A percentile compares a stretch with the other conserved stretches of the same genome.
Conservation (phyloP, 2,329 filamentous ascomycete species). For the Fusarium sp. region DNA sequence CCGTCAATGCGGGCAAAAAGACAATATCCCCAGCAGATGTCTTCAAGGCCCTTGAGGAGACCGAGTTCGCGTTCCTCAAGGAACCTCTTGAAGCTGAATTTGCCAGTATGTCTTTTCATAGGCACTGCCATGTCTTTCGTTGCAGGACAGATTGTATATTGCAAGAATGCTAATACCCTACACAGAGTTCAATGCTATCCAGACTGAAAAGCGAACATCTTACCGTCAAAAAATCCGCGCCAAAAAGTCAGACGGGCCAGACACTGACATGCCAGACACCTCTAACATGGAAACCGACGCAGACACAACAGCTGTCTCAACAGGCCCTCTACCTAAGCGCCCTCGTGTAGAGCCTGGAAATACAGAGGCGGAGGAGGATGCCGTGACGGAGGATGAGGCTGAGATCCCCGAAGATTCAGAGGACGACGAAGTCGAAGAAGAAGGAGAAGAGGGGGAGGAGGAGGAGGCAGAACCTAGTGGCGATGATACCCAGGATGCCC, state of each 20-base stretch:
- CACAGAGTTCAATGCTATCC: slow-evolving; percentile 75
- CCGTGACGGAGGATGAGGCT: slow-evolving; percentile 53
- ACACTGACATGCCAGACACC: slow-evolving; percentile 52
- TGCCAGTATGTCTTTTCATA: slow-evolving; percentile 64
- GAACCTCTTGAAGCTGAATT: slow-evolving; percentile 78
- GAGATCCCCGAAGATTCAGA: slow-evolving; percentile 57
- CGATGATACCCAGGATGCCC: slow-evolving; percentile 63
- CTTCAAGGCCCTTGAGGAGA: slow-evolving; percentile 78
- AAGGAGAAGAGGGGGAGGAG: slow-evolving; percentile 31
- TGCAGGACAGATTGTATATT: not conserved
- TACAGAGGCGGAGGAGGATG: slow-evolving; percentile 50
- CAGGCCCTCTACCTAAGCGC: slow-evolving; percentile 53
- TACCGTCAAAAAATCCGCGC: slow-evolving; percentile 76
- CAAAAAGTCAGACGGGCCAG: slow-evolving; percentile 59
- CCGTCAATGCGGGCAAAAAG: slow-evolving; percentile 74
- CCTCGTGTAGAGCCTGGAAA: slow-evolving; percentile 57
- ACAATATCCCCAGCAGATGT: slow-evolving; percentile 81
- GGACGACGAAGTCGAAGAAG: slow-evolving; percentile 60
- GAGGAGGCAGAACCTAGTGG: slow-evolving; percentile 59
- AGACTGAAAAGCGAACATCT: slow-evolving; percentile 77
- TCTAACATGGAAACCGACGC: slow-evolving; percentile 41
- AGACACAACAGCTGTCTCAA: slow-evolving; percentile 45
- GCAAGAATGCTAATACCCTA: not conserved
- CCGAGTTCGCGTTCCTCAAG: slow-evolving; percentile 78
- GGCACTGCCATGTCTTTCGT: not conserved